Percentiles rank a stretch among this genome's conserved stretches.
Conservation (phyloP, 306 rosid species). For the Ceratonia siliqua region DNA sequence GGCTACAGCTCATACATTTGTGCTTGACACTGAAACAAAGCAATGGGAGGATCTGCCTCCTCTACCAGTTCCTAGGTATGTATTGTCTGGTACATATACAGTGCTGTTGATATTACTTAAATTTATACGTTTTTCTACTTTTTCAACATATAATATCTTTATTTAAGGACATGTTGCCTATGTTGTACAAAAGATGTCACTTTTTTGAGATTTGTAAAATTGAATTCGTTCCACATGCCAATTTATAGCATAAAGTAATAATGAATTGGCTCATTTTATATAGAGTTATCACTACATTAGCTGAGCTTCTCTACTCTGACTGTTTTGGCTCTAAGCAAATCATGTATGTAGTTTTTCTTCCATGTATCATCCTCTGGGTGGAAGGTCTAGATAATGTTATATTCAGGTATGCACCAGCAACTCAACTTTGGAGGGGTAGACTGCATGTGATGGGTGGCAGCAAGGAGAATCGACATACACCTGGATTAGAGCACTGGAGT, state of each 20-base stretch:
- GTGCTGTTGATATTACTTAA: too few relatives aligned
- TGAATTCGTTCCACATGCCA: background rate
- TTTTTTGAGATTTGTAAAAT: background rate
- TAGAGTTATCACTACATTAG: background rate
- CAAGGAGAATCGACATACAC: conserved; percentile 92
- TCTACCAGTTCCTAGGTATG: conserved; percentile 80
- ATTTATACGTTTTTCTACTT: too few relatives aligned
- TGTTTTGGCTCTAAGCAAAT: conserved; percentile 11
- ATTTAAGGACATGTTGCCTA: background rate
- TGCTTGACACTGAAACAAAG: conserved; percentile 74
- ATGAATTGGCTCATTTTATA: background rate
- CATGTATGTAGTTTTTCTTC: conserved; percentile 8
- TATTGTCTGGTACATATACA: background rate
- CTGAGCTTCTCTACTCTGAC: conserved; percentile 9
- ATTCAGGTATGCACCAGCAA: conserved; percentile 93
- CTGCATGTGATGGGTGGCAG: conserved; percentile 99
- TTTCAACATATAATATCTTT: background rate
- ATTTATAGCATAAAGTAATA: background rate
- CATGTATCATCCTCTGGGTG: conserved; percentile 18
- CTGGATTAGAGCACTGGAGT: conserved; percentile 95
- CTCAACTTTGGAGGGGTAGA: conserved; percentile 95
- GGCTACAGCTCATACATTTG: conserved; percentile 77
- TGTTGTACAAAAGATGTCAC: background rate
- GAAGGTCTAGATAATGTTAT: conserved; percentile 32
- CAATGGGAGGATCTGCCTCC: conserved; percentile 75